These are phyloP conservation scores for Talaromyces thailandensis DNA, from an alignment of 495 filamentous ascomycete species.

Conservation along the genomic window DNA sequence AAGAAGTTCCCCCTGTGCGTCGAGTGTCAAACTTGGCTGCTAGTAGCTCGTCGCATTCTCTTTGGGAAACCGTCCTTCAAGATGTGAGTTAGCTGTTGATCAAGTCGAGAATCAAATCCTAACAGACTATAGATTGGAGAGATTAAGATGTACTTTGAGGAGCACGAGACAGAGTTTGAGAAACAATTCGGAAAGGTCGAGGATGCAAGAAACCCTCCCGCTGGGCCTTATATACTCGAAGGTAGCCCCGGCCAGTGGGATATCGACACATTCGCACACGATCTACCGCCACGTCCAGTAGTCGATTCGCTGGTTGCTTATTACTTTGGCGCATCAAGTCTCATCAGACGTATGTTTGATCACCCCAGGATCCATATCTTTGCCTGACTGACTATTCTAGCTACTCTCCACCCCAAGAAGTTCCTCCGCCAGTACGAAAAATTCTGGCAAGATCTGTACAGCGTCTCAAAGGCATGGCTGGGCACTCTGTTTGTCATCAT, in stretches of 20 bases:
- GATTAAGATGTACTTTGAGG: conserved; percentile 20
- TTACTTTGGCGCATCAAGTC: conserved; percentile 28
- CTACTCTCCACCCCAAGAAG: conserved; percentile 12
- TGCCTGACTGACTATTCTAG: conserved; percentile 1
- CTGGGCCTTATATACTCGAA: conserved; percentile 20
- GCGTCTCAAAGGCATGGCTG: conserved; percentile 27
- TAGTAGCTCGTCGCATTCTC: conserved; percentile 33
- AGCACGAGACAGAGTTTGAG: conserved; percentile 16
- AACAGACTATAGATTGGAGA: conserved; percentile 24
- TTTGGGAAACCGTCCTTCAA: conserved; percentile 6
- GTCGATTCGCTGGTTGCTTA: conserved; percentile 34
- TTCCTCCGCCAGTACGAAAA: conserved; percentile 22
- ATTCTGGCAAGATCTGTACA: conserved; percentile 25
- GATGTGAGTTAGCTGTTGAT: not conserved
- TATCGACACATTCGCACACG: not conserved
- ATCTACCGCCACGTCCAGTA: conserved; percentile 31
- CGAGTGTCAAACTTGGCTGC: conserved; percentile 11
- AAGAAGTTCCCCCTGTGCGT: not conserved
- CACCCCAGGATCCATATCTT: not conserved
- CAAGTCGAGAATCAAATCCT: not conserved
- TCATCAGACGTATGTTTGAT: conserved; percentile 17
- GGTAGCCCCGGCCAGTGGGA: conserved; percentile 6
- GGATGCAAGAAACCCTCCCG: conserved; percentile 8
- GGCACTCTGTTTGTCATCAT: conserved; percentile 26
- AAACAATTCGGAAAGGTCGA: conserved; percentile 14